Evolutionary conservation across 805 yeast species (phyloP).

Genomic region (Hanseniaspora singularis): DNA sequence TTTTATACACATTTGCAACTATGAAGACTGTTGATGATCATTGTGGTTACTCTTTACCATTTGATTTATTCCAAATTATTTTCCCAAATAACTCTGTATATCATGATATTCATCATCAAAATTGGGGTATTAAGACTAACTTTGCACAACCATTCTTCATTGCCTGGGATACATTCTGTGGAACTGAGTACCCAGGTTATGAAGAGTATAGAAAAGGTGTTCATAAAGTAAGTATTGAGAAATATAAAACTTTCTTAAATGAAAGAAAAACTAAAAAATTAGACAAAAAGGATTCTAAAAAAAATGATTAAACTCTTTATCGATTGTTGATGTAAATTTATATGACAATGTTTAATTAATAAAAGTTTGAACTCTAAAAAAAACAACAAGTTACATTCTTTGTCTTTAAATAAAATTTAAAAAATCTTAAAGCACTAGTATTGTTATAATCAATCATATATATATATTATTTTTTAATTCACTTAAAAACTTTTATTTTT

Average conservation of each 20-base stretch:
- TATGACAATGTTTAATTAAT: neutral
- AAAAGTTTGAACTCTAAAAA: no score
- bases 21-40: slow-evolving; percentile 96
- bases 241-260: slow-evolving; percentile 46
- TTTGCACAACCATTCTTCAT: slow-evolving; percentile 94
- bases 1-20: slow-evolving; percentile 77
- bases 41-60: slow-evolving; percentile 93
- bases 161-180: slow-evolving; percentile 70
- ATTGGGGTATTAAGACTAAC: slow-evolving; percentile 85
- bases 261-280: slow-evolving; percentile 29
- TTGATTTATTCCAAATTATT: slow-evolving; percentile 74
- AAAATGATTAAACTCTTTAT: neutral
- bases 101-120: slow-evolving; percentile 96
- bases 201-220: slow-evolving; percentile 56
- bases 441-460: no score
- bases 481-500: no score
- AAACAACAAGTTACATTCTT: no score
- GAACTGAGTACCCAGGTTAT: slow-evolving; percentile 59
- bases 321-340: neutral
- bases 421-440: no score
- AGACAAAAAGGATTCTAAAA: slow-evolving; percentile 15
- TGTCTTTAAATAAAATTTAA: no score
- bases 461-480: no score
- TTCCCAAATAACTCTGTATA: slow-evolving; percentile 94
- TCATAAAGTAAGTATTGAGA: slow-evolving; percentile 52